Evolutionary conservation across 371 early-diverging fungal genomes (phyloP), one percentile per base, ranked within the genome.

Genomic region (Mortierella sp.): DNA sequence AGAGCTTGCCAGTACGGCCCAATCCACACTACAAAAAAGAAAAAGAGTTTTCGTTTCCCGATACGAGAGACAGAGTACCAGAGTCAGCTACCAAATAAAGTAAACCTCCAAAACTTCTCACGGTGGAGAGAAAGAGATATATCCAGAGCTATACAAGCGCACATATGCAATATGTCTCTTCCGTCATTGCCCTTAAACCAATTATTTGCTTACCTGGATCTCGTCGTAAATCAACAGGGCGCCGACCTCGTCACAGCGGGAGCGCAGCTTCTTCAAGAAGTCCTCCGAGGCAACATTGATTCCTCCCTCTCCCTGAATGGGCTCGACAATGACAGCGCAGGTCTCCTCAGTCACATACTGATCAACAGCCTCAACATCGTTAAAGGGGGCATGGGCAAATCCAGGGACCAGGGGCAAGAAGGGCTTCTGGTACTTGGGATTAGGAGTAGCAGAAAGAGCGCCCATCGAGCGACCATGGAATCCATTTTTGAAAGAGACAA

Each of bases 401-500:
- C 97, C 97, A 48, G 98, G 97, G 1, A 97, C 86, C 47, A 98
- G 87, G 31, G 99, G 99, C 55, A 90, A 86, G 84, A 97, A 98
- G 0, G 98, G 97, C 53, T 88, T 86, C 86, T 98, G 98, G 83
- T 98, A 98, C 86, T 97, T 98, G 16, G 91, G 90, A 61, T 93
- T 94, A 29, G 94, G 94, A 0, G 99, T 98, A 16, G 96, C 97
- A 11, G 96, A 95, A 43, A 98, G 89, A 0, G 98, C 95, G 9
- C 98, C 98, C 92, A 98, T 91, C 37, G 96, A 91, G 34, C 99
- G 95, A 73, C 99, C 99, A 84, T 98, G 98, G 90, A 98, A 98
- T 7, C 94, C 97, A 73, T 96, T 91, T 13, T 85, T 89, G 80
- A 97, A 98, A 45, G 94, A 93, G 7, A 97, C 90, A 55, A 97